Evolutionary conservation across 129 eudicot genomes (phyloP).

Genomic region (Glebionis coronaria): DNA sequence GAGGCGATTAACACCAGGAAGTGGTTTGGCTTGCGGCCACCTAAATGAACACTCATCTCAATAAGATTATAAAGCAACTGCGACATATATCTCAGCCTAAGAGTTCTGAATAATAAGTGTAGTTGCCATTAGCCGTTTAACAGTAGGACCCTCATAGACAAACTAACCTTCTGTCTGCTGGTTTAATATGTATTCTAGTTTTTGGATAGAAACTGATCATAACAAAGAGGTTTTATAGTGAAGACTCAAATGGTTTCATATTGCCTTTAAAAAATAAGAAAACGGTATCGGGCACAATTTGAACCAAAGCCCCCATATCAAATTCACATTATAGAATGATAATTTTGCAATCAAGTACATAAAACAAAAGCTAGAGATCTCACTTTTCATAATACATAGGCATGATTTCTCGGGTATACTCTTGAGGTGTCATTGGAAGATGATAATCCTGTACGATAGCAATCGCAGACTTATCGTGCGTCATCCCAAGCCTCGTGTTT

Average conservation of each 20-base stretch:
- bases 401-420: slow-evolving; percentile 44
- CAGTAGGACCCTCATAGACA: too few species aligned
- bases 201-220: too few species aligned
- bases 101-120: too few species aligned
- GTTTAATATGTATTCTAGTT: too few species aligned
- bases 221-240: too few species aligned
- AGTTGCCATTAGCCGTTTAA: too few species aligned
- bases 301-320: too few species aligned
- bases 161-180: too few species aligned
- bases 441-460: slow-evolving; percentile 66
- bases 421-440: slow-evolving; percentile 72
- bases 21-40: slow-evolving; percentile 68
- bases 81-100: not conserved
- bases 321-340: too few species aligned
- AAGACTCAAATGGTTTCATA: too few species aligned
- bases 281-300: too few species aligned
- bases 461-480: slow-evolving; percentile 45
- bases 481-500: slow-evolving; percentile 63
- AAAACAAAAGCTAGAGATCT: slow-evolving; percentile 26
- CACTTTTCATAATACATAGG: slow-evolving; percentile 73
- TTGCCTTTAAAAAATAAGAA: too few species aligned
- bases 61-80: not conserved
- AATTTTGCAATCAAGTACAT: not conserved
- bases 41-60: slow-evolving; percentile 37
- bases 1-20: slow-evolving; percentile 91